Conservation (phyloP, 2,329 filamentous ascomycete species). For the Clonostachys sp. region DNA sequence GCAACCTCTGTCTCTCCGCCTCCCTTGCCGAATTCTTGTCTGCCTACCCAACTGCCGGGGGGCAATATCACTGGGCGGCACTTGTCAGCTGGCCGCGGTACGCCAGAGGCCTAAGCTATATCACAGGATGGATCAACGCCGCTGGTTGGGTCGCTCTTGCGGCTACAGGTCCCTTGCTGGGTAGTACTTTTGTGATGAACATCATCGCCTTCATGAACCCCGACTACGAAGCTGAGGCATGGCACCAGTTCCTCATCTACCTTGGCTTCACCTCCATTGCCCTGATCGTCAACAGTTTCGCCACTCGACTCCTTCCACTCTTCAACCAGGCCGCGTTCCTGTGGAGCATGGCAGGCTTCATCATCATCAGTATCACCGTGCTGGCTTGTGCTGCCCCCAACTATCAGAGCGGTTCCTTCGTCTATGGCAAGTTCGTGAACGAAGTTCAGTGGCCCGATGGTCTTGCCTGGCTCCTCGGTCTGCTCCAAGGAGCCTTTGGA, state of each 20-base stretch:
- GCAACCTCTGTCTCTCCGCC: conserved; percentile 33
- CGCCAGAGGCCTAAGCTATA: conserved; percentile 33
- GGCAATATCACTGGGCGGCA: conserved; percentile 39
- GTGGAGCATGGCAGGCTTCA: conserved; percentile 33
- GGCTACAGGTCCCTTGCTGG: conserved; percentile 36
- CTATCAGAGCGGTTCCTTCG: conserved; percentile 28
- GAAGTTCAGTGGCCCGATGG: conserved; percentile 39
- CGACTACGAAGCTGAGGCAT: conserved; percentile 50
- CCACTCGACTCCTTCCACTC: conserved; percentile 49
- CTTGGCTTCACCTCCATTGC: conserved; percentile 57
- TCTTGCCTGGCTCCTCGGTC: conserved; percentile 39
- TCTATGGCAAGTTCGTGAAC: conserved; percentile 39
- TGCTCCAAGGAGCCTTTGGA: conserved; percentile 30
- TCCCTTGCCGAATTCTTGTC: conserved; percentile 36
- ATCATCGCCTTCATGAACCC: conserved; percentile 48
- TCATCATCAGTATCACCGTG: conserved; percentile 36
- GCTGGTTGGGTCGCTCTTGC: conserved; percentile 38
- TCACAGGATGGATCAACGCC: conserved; percentile 38
- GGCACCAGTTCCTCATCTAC: conserved; percentile 74
- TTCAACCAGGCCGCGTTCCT: conserved; percentile 54
- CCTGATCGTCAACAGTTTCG: conserved; percentile 62
- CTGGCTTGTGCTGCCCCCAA: conserved; percentile 21
- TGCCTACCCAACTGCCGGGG: conserved; percentile 40
- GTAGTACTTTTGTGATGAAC: conserved; percentile 13
- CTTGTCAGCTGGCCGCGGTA: conserved; percentile 29